Evolutionary conservation across 2,329 filamentous ascomycete genomes (phyloP).

Genomic region (Trichoderma sp.): DNA sequence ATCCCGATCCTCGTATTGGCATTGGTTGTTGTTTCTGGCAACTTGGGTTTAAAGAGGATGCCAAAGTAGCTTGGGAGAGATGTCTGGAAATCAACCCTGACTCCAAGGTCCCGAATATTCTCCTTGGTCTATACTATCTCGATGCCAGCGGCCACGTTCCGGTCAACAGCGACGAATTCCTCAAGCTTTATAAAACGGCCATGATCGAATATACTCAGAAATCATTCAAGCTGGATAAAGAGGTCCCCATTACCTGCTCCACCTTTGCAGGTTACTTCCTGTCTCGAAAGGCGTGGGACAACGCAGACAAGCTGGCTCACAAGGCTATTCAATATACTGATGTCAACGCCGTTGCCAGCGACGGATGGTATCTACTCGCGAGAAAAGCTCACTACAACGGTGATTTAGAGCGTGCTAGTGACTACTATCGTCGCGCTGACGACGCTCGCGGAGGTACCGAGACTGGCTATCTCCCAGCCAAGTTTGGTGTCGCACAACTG

Average conservation of each 20-base stretch:
- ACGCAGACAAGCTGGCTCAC: conserved; percentile 81
- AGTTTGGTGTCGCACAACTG: conserved; percentile 89
- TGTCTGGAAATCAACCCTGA: conserved; percentile 75
- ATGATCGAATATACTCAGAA: conserved; percentile 94
- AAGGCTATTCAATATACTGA: conserved; percentile 95
- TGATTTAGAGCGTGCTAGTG: conserved; percentile 69
- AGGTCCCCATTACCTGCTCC: conserved; percentile 82
- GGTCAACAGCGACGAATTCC: conserved; percentile 80
- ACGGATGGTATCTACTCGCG: conserved; percentile 94
- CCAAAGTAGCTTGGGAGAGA: conserved; percentile 85
- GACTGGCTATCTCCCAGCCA: conserved; percentile 85
- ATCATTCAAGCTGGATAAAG: conserved; percentile 89
- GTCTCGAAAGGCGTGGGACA: conserved; percentile 72
- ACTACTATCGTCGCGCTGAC: conserved; percentile 87
- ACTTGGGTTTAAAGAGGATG: conserved; percentile 88
- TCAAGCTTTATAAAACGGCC: conserved; percentile 81
- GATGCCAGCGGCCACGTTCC: conserved; percentile 80
- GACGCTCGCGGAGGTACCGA: conserved; percentile 90
- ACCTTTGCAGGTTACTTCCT: conserved; percentile 91
- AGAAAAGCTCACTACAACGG: conserved; percentile 85
- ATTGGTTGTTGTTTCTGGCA: conserved; percentile 98
- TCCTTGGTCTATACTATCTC: conserved; percentile 86
- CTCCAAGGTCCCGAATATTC: conserved; percentile 85
- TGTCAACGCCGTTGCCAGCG: conserved; percentile 92
- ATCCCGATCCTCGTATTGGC: conserved; percentile 92